Evolutionary conservation across 1,284 basidiomycete species (phyloP), one percentile per base, ranked within the genome.

Genomic region (Pseudozyma sp.): DNA sequence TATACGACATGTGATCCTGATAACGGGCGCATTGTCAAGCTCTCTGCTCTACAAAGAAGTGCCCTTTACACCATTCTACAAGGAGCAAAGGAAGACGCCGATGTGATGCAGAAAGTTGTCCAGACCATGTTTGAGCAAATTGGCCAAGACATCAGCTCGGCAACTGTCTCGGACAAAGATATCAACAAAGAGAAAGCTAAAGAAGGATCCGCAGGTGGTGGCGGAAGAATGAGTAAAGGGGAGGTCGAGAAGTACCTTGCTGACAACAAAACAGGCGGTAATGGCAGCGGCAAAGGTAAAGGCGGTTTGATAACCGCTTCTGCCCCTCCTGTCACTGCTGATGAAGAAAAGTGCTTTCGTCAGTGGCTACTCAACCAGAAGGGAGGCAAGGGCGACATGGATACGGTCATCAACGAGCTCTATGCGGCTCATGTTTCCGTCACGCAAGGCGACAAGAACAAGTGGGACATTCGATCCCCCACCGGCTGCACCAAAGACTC

Each of bases 391-490:
- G 35, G 7, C 0, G 56, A 18, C 7, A 13, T 59, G 5, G 14
- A 63, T 39, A 62, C 56, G 7, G 57, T 68, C 5, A 18, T 72
- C 5, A 72, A 72, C 57, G 70, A 72, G 52, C 40, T 72, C 6
- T 72, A 60, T 36, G 64, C 64, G 11, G 38, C 49, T n/a, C 54
- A 60, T 42, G 61, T 64, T 2, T 40, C 45, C 7, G 51, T 40
- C 18, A 49, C 40, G 0, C 40, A 49, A 12, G 43, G 35, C 4
- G 10, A 51, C 0, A 40, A 45, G 40, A 48, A 40, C 6, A 8
- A 34, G 1, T 68, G 54, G 57, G 21, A 45, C 7, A 42, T 70
- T 2, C 35, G 31, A 4, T 36, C 38, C 39, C 48, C 53, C 2
- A 70, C 61, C 0, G 61, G 58, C 1, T 70, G 67, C 44, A 47